phyloP scores from a whole-genome alignment of 129 eudicot species.

The Helianthus annuus region DNA sequence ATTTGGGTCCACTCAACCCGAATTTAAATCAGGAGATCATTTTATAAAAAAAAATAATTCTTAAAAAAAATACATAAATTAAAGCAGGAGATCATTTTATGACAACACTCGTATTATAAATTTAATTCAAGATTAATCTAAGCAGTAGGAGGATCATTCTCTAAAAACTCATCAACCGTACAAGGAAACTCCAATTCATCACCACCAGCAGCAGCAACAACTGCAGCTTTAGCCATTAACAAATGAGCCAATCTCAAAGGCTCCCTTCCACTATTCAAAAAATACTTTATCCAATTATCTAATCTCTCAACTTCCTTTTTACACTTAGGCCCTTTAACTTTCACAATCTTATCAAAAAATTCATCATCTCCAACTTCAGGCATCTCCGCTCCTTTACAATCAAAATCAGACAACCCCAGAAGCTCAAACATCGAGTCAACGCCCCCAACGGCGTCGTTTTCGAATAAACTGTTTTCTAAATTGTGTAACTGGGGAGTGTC shows the following conservation, averaged over 20 bases:
- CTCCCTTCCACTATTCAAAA: slow-evolving; percentile 39
- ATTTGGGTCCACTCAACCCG: too few relatives aligned
- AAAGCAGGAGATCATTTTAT: too few relatives aligned
- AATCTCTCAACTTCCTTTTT: slow-evolving; percentile 66
- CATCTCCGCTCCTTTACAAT: slow-evolving; percentile 28
- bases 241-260: slow-evolving; percentile 76
- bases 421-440: slow-evolving; percentile 54
- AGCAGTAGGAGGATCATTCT: slow-evolving; percentile 56
- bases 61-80: too few relatives aligned
- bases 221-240: slow-evolving; percentile 74
- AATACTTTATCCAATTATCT: slow-evolving; percentile 69
- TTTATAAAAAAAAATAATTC: too few relatives aligned
- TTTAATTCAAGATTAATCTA: slow-evolving; percentile 1
- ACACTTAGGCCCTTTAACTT: slow-evolving; percentile 72
- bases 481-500: slow-evolving; percentile 31
- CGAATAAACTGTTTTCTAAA: neutral
- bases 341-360: slow-evolving; percentile 65
- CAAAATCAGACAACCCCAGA: slow-evolving; percentile 51
- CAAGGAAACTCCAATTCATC: slow-evolving; percentile 56
- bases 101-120: neutral
- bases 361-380: slow-evolving; percentile 43
- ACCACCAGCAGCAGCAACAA: slow-evolving; percentile 18
- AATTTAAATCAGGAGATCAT: too few relatives aligned
- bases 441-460: slow-evolving; percentile 37
- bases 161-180: slow-evolving; percentile 64